phyloP scores from a whole-genome alignment of 1,284 basidiomycete genomes.

The Wallemia mellicola region DNA sequence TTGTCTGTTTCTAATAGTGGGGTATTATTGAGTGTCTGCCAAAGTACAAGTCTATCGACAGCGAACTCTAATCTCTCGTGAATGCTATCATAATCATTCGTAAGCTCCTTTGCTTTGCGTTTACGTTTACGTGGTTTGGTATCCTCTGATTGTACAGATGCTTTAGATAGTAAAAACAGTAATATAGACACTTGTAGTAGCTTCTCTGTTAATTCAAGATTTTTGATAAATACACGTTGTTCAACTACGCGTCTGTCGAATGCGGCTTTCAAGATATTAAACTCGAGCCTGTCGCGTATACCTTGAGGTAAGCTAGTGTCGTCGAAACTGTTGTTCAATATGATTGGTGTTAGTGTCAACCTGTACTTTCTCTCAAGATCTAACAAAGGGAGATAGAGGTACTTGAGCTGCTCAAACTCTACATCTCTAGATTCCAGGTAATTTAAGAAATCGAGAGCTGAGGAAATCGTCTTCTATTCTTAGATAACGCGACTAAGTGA shows the following conservation, averaged over 20 bases:
- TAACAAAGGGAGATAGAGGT: not conserved
- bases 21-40: not conserved
- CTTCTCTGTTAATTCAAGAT: not conserved
- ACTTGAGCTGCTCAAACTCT: not conserved
- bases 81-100: not conserved
- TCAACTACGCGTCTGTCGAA: not conserved
- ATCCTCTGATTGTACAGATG: not conserved
- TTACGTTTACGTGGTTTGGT: not conserved
- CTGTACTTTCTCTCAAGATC: not conserved
- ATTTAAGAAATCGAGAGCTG: not conserved
- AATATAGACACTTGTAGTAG: not conserved
- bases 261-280: not conserved
- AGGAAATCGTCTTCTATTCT: not conserved
- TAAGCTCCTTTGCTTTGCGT: not conserved
- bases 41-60: not conserved
- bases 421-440: not conserved
- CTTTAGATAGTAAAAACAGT: not conserved
- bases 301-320: not conserved
- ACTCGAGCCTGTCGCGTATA: not conserved
- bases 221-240: not conserved
- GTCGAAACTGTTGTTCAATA: not conserved
- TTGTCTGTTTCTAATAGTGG: not conserved
- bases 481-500: not conserved
- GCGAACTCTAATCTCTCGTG: not conserved
- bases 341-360: not conserved